Evolutionary conservation across 345 rosid species (phyloP).

Genomic region (Moricandia arvensis): DNA sequence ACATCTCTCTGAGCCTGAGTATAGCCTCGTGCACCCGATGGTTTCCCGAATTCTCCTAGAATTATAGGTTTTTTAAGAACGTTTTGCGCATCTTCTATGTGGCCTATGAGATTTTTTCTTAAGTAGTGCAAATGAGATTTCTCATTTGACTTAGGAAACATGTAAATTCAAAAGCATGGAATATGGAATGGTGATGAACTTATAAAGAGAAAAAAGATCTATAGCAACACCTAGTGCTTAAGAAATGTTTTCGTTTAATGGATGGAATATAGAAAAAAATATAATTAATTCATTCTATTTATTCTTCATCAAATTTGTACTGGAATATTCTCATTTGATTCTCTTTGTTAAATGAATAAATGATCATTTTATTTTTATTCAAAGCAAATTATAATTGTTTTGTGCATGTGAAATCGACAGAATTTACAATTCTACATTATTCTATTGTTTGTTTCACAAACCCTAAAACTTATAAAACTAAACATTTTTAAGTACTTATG

Average conservation of each 20-base stretch:
- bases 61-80: slow-evolving; percentile 68
- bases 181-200: neutral
- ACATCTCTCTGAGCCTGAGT: slow-evolving; percentile 58
- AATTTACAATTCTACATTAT: neutral
- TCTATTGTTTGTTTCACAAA: neutral
- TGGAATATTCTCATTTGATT: neutral
- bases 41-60: slow-evolving; percentile 76
- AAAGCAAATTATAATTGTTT: neutral
- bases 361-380: too few species aligned
- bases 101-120: slow-evolving; percentile 60
- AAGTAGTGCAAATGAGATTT: slow-evolving; percentile 46
- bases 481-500: neutral
- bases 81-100: slow-evolving; percentile 66
- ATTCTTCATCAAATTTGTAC: neutral
- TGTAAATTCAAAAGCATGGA: slow-evolving; percentile 26
- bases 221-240: neutral
- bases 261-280: too few species aligned
- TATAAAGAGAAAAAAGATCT: neutral
- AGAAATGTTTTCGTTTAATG: neutral
- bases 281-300: neutral
- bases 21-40: slow-evolving; percentile 46
- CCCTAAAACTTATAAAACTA: neutral
- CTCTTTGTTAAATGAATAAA: too few species aligned
- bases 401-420: neutral
- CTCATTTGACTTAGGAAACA: slow-evolving; percentile 61